Base-by-base conservation (phyloP, 106 monocot species). In the Alisma plantagoaquatica region DNA sequence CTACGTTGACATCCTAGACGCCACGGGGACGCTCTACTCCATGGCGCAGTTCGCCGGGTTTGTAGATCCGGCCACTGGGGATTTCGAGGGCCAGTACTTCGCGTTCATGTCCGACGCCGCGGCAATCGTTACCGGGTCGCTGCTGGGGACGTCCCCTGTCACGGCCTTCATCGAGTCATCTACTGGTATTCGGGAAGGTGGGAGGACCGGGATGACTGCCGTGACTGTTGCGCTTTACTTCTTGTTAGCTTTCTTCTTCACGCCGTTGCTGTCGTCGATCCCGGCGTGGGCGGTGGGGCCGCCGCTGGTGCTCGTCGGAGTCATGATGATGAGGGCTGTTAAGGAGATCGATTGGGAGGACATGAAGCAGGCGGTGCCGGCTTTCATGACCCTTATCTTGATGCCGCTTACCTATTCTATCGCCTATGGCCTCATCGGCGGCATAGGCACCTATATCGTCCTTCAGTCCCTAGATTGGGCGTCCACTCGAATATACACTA, bases 31-130 rank as follows among this genome's bases (percentile, higher is more conserved):
- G n/a, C 71, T 84, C 25, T 79, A 84, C 51, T 78, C 83, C 29
- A 84, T 84, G 83, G 78, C 83, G 1, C 35, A 75, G 18, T 84
- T 84, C 60, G 83, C 78, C 23, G 75, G 78, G 0, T 84, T 72
- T 56, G 68, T 72, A 11, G 72, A 75, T 63, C 72, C 71, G 55
- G 61, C 59, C 3, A 65, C 71, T 7, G 78, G 83, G 0, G 67
- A 78, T 27, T 84, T 84, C 44, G 83, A 84, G 60, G 83, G 83
- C 2, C 83, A 83, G 71, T 83, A 83, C 74, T 78, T 71, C 51
- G 83, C 83, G 3, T 83, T 83, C 78, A 78, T 83, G 83, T 77
- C 83, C 3, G 83, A 83, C 58, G 83, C 83, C 10, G 44, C 78
- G 2, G 77, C 83, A 1, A 83, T 75, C 56, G 66, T 78, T 3